Evolutionary conservation across 139 green algal species (phyloP).

Genomic region (Diplosphaera chodatii): DNA sequence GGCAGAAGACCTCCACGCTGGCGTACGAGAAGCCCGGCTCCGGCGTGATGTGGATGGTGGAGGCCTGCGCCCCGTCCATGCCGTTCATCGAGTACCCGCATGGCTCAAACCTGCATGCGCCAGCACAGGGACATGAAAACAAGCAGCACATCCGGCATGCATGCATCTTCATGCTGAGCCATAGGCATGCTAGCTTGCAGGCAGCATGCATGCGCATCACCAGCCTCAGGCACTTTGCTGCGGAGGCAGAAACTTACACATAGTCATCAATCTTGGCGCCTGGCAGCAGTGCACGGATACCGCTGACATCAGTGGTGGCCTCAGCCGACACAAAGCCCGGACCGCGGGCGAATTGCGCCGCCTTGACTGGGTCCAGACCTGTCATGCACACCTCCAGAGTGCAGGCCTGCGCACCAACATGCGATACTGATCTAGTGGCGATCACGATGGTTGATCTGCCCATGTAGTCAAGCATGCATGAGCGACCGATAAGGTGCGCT

Average conservation of each 20-base stretch:
- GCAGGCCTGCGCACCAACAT: slow-evolving; percentile 29
- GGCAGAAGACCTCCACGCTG: slow-evolving; percentile 74
- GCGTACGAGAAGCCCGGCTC: slow-evolving; percentile 90
- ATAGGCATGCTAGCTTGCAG: too few relatives aligned
- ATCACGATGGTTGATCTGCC: too few relatives aligned
- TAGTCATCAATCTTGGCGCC: slow-evolving; percentile 88
- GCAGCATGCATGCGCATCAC: too few relatives aligned
- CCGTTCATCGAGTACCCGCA: slow-evolving; percentile 99
- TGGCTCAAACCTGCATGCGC: slow-evolving; percentile 89
- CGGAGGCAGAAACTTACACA: slow-evolving; percentile 42
- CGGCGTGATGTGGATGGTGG: slow-evolving; percentile 97
- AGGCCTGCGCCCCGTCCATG: slow-evolving; percentile 62
- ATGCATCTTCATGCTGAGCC: too few relatives aligned
- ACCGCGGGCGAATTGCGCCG: slow-evolving; percentile 70
- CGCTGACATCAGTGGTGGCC: slow-evolving; percentile 46
- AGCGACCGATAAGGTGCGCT: too few relatives aligned
- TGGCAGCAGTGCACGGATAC: slow-evolving; percentile 71
- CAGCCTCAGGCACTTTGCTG: too few relatives aligned
- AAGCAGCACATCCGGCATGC: too few relatives aligned
- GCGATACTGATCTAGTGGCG: not conserved
- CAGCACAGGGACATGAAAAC: too few relatives aligned
- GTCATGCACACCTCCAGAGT: slow-evolving; percentile 98
- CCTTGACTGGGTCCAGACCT: slow-evolving; percentile 55
- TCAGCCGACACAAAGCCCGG: slow-evolving; percentile 52
- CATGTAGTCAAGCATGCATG: too few relatives aligned